These are phyloP conservation scores for Leccinum broughii DNA, from an alignment of 768 basidiomycete genomes.

Conservation along the genomic window DNA sequence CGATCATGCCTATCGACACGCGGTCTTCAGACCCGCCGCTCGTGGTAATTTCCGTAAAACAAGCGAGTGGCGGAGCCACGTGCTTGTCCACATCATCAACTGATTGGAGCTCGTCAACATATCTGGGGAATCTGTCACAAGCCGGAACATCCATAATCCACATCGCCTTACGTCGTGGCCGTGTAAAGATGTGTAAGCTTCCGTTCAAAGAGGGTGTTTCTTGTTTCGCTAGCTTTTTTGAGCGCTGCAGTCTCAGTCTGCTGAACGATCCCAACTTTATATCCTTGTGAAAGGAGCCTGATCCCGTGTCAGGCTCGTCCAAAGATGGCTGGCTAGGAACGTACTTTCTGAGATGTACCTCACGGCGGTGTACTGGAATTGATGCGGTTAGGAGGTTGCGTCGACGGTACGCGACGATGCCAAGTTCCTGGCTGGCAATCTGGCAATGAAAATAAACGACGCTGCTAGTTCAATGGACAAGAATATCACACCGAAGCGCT, in stretches of 20 bases:
- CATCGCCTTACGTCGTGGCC: conserved; percentile 69
- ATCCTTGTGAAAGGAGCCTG: conserved; percentile 73
- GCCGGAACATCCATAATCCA: not conserved
- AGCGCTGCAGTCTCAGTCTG: conserved; percentile 88
- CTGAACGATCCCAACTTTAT: conserved; percentile 81
- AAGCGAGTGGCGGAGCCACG: conserved; percentile 66
- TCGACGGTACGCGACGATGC: conserved; percentile 70
- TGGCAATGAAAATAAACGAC: conserved; percentile 31
- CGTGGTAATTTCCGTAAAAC: conserved; percentile 57
- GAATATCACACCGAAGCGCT: conserved; percentile 64
- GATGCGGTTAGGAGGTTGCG: conserved; percentile 77
- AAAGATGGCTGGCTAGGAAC: conserved; percentile 8
- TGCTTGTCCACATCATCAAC: conserved; percentile 59
- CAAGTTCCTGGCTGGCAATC: conserved; percentile 75
- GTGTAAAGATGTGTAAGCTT: conserved; percentile 81
- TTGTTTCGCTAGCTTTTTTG: conserved; percentile 79
- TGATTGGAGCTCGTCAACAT: conserved; percentile 77
- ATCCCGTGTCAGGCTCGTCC: not conserved
- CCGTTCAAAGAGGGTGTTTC: conserved; percentile 71
- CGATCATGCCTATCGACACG: conserved; percentile 68
- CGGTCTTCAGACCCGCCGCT: conserved; percentile 23
- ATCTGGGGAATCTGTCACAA: conserved; percentile 46
- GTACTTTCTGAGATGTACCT: conserved; percentile 77
- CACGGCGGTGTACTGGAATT: conserved; percentile 66
- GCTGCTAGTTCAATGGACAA: not conserved